These are phyloP conservation scores for Boletus sp. DNA, from an alignment of 1,284 basidiomycete species.

Conservation along the genomic window DNA sequence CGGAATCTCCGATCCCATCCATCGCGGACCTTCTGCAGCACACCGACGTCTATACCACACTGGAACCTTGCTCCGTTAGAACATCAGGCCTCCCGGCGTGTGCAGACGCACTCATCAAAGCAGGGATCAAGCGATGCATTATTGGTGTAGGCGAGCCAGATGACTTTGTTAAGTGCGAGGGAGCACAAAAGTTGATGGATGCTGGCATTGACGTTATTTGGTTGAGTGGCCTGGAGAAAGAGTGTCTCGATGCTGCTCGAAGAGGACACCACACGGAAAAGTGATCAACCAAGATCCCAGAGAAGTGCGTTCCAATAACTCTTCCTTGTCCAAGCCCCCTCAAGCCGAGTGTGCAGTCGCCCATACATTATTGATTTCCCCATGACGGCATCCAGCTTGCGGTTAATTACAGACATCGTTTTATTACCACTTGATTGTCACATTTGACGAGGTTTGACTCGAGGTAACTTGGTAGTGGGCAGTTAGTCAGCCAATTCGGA, in stretches of 20 bases:
- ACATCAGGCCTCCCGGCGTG: constrained; percentile 87
- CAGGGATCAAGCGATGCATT: constrained; percentile 72
- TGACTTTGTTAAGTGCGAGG: constrained; percentile 94
- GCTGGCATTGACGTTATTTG: constrained; percentile 78
- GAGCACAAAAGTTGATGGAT: constrained; percentile 70
- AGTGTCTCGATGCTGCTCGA: constrained; percentile 77
- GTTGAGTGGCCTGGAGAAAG: constrained; percentile 64
- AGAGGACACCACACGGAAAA: constrained; percentile 39
- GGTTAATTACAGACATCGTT: no score
- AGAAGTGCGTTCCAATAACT: constrained; percentile 7
- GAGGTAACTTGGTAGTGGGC: no score
- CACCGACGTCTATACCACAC: constrained; percentile 86
- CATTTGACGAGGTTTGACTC: no score
- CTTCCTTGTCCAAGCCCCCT: background rate
- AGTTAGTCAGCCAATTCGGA: no score
- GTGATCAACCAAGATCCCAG: background rate
- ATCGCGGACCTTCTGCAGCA: constrained; percentile 49
- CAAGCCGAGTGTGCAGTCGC: constrained; percentile 11
- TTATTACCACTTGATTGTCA: no score
- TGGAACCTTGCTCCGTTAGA: constrained; percentile 94
- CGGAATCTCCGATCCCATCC: constrained; percentile 25
- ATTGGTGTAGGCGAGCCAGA: constrained; percentile 92
- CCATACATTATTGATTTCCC: no score
- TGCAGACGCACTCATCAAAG: constrained; percentile 78
- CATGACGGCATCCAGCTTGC: no score